Conservation (phyloP, 208 protist genomes). For the Sergeia podlipaevii region DNA sequence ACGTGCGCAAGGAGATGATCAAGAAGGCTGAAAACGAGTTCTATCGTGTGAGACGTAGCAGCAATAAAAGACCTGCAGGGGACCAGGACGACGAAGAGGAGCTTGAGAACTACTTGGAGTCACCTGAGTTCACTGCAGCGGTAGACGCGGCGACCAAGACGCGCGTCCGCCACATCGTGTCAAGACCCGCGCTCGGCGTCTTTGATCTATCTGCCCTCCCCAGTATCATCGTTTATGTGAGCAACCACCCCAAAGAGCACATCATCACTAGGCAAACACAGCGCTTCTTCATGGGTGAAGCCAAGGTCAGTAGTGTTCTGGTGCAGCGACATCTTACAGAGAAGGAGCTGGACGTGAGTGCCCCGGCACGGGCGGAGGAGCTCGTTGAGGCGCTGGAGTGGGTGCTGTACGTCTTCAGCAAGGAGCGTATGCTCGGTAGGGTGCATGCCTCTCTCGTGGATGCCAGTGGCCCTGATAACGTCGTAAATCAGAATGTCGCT, state of each 20-base stretch:
- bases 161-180: constrained; percentile 25
- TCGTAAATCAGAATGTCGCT: constrained; percentile 4
- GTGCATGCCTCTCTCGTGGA: constrained; percentile 8
- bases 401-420: constrained; percentile 30
- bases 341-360: constrained; percentile 76
- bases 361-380: constrained; percentile 40
- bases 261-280: constrained; percentile 38
- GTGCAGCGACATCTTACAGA: constrained; percentile 28
- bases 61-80: not conserved
- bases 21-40: constrained; percentile 10
- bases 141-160: constrained; percentile 35
- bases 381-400: constrained; percentile 65
- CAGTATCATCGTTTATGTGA: constrained; percentile 41
- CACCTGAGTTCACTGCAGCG: constrained; percentile 22
- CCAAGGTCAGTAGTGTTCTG: not conserved
- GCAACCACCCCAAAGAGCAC: constrained; percentile 17
- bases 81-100: constrained; percentile 18
- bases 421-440: constrained; percentile 11
- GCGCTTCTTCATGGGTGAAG: constrained; percentile 31
- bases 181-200: constrained; percentile 43
- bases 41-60: not conserved
- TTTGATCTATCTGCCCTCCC: constrained; percentile 69
- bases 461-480: not conserved
- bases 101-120: constrained; percentile 36
- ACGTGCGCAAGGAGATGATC: constrained; percentile 39